Evolutionary conservation across 495 filamentous ascomycete genomes (phyloP), one percentile per base, ranked within the genome.

Genomic region (Xylaria flabelliformis): DNA sequence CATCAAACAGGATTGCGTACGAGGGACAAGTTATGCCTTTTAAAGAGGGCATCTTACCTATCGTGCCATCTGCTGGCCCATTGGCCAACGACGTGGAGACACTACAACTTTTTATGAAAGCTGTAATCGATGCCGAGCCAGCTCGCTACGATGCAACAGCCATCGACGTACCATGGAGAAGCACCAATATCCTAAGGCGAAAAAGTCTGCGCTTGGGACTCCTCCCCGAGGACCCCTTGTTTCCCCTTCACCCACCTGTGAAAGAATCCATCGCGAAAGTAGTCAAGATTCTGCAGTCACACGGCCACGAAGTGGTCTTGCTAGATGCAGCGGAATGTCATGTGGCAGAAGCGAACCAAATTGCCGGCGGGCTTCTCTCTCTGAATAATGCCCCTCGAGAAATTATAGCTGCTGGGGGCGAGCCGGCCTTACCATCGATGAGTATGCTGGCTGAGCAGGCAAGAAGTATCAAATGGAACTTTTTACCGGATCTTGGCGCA

Each of bases 211-310:
- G 79, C 6, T 80, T 91, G 53, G 90, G 90, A 6, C 76, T 91
- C 2, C 78, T 90, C 1, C 80, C 82, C 4, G 84, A 81, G 2
- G 89, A 91, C 69, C 89, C 89, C 0, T 66, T 89, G 13, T 84
- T 86, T 21, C 82, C 82, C 7, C 90, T 90, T 5, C 80, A 89
- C n/a, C 90, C 90, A 0, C 89, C 89, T 0, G 83, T 91, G 6
- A 76, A 79, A 7, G 80, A 80, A 2, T 71, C 89, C 0, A 72
- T 91, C 1, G 80, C 84, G 17, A 85, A 88, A 74, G 85, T 89
- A 2, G 78, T 83, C 3, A 29, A 72, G 10, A 76, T 69, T 1
- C 75, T 91, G 34, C 72, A 72, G 17, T 82, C 80, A 2, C 77
- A 80, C 0, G 84, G 82, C 15, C 78, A 90, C 13, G 80, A 86